Conservation (phyloP, 1,284 basidiomycete species). For the Melampsora larici-populina region DNA sequence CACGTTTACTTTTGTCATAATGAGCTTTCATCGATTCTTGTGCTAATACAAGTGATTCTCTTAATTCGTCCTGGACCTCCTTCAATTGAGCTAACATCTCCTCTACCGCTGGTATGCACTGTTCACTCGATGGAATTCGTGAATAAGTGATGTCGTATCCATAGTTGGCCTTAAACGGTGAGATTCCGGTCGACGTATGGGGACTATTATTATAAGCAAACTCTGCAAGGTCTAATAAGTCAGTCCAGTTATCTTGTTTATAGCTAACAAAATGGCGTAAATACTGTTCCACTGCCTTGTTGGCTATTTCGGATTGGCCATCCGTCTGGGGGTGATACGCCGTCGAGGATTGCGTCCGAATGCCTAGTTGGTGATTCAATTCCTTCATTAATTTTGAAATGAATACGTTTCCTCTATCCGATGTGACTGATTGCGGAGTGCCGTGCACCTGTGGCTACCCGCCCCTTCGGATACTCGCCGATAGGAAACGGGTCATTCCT, state of each 20-base stretch:
- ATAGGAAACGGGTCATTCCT: too few relatives aligned
- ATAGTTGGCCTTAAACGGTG: neutral
- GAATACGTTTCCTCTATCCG: neutral
- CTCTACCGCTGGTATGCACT: neutral
- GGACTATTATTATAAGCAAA: too few relatives aligned
- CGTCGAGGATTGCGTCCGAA: neutral
- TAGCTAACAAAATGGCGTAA: too few relatives aligned
- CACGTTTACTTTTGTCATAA: neutral
- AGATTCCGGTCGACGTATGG: neutral
- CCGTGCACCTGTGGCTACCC: too few relatives aligned
- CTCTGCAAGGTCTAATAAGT: too few relatives aligned
- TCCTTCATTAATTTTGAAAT: neutral
- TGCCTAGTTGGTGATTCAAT: neutral
- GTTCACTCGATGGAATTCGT: neutral
- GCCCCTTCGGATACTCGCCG: too few relatives aligned
- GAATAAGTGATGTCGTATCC: neutral
- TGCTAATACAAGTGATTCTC: neutral
- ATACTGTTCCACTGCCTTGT: too few relatives aligned
- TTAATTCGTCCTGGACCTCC: neutral
- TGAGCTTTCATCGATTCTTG: neutral
- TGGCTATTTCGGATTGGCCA: too few relatives aligned
- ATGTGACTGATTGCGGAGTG: neutral
- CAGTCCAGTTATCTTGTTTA: too few relatives aligned
- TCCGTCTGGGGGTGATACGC: too few relatives aligned
- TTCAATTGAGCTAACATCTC: neutral